Evolutionary conservation across 1,139 yeast genomes (phyloP).

Genomic region (Diutina ranongensis): DNA sequence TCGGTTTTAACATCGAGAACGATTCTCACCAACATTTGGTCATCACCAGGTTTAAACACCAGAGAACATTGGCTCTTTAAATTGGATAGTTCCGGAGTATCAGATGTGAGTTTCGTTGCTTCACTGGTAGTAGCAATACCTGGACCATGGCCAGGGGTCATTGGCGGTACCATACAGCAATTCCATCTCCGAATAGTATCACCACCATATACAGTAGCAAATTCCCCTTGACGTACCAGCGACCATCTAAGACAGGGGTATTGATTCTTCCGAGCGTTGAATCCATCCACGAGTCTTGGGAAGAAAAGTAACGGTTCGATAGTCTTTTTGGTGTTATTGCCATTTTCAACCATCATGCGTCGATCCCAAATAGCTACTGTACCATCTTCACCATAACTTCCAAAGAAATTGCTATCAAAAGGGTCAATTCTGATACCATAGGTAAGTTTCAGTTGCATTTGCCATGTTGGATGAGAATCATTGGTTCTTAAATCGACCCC

Average conservation of each 20-base stretch:
- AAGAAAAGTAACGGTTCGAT: slow-evolving; percentile 52
- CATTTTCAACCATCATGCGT: slow-evolving; percentile 32
- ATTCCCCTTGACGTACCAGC: slow-evolving; percentile 55
- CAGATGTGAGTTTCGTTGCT: slow-evolving; percentile 6
- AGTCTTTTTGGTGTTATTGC: slow-evolving; percentile 11
- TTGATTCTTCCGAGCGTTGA: slow-evolving; percentile 47
- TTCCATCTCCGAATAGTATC: slow-evolving; percentile 76
- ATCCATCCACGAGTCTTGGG: slow-evolving; percentile 55
- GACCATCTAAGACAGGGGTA: slow-evolving; percentile 65
- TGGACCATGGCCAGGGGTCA: neutral
- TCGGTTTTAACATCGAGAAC: slow-evolving; percentile 71
- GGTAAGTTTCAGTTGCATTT: slow-evolving; percentile 66
- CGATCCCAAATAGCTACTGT: slow-evolving; percentile 83
- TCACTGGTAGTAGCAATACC: neutral
- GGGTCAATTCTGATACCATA: slow-evolving; percentile 63
- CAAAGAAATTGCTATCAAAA: slow-evolving; percentile 47
- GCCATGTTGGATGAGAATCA: slow-evolving; percentile 47
- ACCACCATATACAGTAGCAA: slow-evolving; percentile 72
- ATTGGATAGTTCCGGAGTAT: slow-evolving; percentile 10
- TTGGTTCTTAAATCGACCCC: slow-evolving; percentile 57
- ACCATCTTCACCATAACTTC: slow-evolving; percentile 76
- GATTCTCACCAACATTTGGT: slow-evolving; percentile 60
- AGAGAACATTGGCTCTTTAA: slow-evolving; percentile 26
- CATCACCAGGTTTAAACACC: slow-evolving; percentile 28
- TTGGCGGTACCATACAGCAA: slow-evolving; percentile 48